phyloP scores from a whole-genome alignment of 2,329 filamentous ascomycete species.

The Hirsutella thompsonii region DNA sequence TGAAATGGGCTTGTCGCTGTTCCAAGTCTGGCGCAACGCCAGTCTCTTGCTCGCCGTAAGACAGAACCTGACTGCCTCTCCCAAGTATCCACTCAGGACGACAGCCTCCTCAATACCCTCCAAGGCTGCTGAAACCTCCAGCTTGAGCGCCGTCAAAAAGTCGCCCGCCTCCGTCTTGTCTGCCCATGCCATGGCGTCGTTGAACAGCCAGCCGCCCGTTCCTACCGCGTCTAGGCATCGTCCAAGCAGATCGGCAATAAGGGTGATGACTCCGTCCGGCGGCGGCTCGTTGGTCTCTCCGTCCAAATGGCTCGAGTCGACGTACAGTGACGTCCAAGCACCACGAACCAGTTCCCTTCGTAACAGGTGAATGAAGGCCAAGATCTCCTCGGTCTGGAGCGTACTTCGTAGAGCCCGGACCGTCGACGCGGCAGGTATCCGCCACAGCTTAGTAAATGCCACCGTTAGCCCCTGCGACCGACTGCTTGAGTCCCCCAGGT shows the following conservation, averaged over 20 bases:
- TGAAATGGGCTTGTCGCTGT: constrained; percentile 28
- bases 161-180: constrained; percentile 44
- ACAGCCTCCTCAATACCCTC: constrained; percentile 60
- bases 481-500: constrained; percentile 49
- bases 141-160: constrained; percentile 50
- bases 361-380: constrained; percentile 60
- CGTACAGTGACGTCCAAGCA: constrained; percentile 62
- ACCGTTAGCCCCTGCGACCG: constrained; percentile 52
- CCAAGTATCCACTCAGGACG: constrained; percentile 49
- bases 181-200: constrained; percentile 38
- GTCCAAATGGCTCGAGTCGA: constrained; percentile 42
- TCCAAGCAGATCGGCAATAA: constrained; percentile 59
- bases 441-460: constrained; percentile 57
- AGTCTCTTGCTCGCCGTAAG: constrained; percentile 22
- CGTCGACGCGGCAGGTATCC: constrained; percentile 46
- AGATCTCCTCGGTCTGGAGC: constrained; percentile 53
- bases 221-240: constrained; percentile 67
- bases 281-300: constrained; percentile 27
- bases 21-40: constrained; percentile 14
- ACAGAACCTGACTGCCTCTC: constrained; percentile 53
- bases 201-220: constrained; percentile 59
- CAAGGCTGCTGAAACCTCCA: constrained; percentile 57
- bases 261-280: constrained; percentile 54
- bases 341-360: constrained; percentile 62
- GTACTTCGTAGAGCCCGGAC: constrained; percentile 50